Percentiles rank a stretch among this genome's conserved stretches.
Conservation (phyloP, 2,329 filamentous ascomycete genomes). For the Aspergillus fumigatiaffinis region DNA sequence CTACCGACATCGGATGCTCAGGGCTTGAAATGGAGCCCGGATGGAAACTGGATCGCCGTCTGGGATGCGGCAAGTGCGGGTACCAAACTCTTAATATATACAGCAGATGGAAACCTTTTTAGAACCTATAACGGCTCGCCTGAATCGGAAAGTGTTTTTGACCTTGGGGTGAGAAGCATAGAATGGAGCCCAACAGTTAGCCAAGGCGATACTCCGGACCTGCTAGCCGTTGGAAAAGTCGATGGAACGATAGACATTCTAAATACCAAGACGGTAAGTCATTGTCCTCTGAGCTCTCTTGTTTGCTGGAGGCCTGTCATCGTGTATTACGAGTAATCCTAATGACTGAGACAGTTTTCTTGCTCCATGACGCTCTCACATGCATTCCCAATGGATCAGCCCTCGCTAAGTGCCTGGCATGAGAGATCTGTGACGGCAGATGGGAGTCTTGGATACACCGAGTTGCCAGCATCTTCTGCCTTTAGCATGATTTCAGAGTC, state of each 20-base stretch:
- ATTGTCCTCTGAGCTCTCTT: not conserved
- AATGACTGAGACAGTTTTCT: constrained; percentile 22
- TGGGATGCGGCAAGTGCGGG: constrained; percentile 53
- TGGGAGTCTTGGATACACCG: constrained; percentile 32
- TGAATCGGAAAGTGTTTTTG: constrained; percentile 35
- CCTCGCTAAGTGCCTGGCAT: constrained; percentile 32
- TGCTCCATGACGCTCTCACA: constrained; percentile 34
- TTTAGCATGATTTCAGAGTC: constrained; percentile 29
- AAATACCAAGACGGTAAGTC: constrained; percentile 39
- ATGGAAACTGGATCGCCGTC: constrained; percentile 57
- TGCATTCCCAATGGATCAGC: constrained; percentile 27
- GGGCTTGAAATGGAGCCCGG: constrained; percentile 56
- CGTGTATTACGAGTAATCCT: constrained; percentile 1
- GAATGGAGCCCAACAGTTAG: constrained; percentile 48
- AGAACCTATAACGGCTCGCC: constrained; percentile 46
- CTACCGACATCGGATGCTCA: constrained; percentile 54
- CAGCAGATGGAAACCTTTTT: constrained; percentile 57
- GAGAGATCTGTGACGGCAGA: constrained; percentile 27
- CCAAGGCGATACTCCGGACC: constrained; percentile 27
- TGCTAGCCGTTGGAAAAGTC: constrained; percentile 49
- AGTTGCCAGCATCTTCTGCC: constrained; percentile 36
- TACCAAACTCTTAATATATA: constrained; percentile 53
- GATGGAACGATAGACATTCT: constrained; percentile 49
- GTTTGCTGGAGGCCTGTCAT: not conserved
- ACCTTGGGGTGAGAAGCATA: constrained; percentile 49